Conservation (phyloP, 139 green algal species). For the Tetradesmus lagerheimii region DNA sequence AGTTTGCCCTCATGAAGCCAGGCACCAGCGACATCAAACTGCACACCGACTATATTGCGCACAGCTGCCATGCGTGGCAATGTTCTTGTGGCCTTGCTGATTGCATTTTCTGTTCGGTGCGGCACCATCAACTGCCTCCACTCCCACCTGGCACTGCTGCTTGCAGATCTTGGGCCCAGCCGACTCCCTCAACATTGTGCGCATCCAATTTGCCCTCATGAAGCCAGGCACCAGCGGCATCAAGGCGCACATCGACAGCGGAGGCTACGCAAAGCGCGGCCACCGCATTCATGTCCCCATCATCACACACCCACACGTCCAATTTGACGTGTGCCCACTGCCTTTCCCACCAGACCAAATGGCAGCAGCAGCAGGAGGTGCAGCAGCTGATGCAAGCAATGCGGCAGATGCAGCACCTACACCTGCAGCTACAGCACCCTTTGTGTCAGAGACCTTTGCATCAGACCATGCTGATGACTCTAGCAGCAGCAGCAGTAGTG, state of each 20-base stretch:
- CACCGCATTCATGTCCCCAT: slow-evolving; percentile 80
- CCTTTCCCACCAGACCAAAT: not conserved
- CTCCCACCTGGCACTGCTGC: not conserved
- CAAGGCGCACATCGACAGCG: slow-evolving; percentile 66
- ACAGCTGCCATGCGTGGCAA: too few species aligned
- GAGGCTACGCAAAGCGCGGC: slow-evolving; percentile 66
- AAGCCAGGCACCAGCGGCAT: slow-evolving; percentile 12
- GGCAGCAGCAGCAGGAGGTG: not conserved
- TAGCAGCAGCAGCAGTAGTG: not conserved
- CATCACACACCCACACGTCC: slow-evolving; percentile 53
- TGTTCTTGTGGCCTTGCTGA: too few species aligned
- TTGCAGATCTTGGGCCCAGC: slow-evolving; percentile 55
- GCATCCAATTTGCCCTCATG: slow-evolving; percentile 79
- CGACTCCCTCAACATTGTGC: slow-evolving; percentile 73
- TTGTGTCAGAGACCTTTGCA: not conserved
- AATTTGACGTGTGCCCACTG: slow-evolving; percentile 45
- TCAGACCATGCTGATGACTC: not conserved
- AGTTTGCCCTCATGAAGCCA: slow-evolving; percentile 71
- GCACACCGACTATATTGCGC: slow-evolving; percentile 69
- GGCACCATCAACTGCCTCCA: not conserved
- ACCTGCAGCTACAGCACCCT: not conserved
- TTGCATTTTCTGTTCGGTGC: too few species aligned
- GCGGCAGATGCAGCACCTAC: not conserved
- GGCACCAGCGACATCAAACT: slow-evolving; percentile 23
- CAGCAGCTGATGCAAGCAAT: not conserved